Base-by-base conservation (phyloP, 495 filamentous ascomycete genomes). In the Neurospora pannonica region DNA sequence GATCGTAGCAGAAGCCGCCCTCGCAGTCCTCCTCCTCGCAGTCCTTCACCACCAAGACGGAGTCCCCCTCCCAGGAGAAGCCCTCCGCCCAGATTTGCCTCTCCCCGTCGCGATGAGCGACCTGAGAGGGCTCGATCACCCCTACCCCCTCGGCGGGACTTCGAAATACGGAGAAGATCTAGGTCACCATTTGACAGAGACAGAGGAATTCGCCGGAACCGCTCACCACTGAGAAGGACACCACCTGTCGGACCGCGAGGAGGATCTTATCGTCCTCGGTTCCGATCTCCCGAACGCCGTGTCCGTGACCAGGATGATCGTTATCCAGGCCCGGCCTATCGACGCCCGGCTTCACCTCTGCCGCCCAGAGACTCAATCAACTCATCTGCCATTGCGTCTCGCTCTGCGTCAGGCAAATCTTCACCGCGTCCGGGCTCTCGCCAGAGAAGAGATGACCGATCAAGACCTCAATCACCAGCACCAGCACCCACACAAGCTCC, bases 161-260 rank as follows among this genome's bases (percentile, higher is more conserved):
- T 72, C 43, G 78, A 77, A 28, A 70, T 73, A 2, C 73, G 80
- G 70, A 79, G 84, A 72, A 80, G 85, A 76, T 86, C 85, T n/a
- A 83, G 85, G 40, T 86, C 85, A 34, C 85, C 85, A 1, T 82
- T 81, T 70, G 80, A 84, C 21, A 81, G 84, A 78, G 85, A 87
- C 70, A 82, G 85, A 60, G 73, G 70, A 11, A 77, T 81, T 70
- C 75, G 74, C n/a, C 74, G 81, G 8, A 82, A 84, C 7, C 80
- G 84, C 38, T 79, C 83, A 3, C 84, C 84, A 1, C 77, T 77
- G 19, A 76, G 85, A 74, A 78, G 82, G 46, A 81, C 83, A 0
- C 79, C 85, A 1, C 84, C 83, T 21, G 76, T 79, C 13, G 76
- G 74, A 1, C 76, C 75, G 0, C 78, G 83, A 19, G 83, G 78